Percentiles rank a stretch among this genome's conserved stretches.
Conservation (phyloP, 139 green algal species). For the Desmodesmus armatus region DNA sequence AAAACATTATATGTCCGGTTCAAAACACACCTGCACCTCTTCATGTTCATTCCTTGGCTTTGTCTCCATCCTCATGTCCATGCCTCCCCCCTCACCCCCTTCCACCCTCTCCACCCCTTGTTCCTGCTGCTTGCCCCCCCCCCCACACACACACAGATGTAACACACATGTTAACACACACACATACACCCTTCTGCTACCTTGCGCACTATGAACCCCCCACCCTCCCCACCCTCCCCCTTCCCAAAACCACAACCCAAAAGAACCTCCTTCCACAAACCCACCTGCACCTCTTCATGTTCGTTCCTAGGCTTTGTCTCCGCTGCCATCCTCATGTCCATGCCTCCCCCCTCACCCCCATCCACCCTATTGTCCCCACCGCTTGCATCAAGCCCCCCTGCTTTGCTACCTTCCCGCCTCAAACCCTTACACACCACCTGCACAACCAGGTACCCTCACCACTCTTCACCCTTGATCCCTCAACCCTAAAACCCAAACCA, state of each 20-base stretch:
- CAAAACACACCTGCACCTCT: constrained; percentile 67
- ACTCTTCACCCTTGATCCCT: no score
- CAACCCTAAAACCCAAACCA: neutral
- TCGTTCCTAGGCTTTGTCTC: constrained; percentile 37
- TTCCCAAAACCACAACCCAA: no score
- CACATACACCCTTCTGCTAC: neutral
- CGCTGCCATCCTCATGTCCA: neutral
- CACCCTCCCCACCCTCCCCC: neutral
- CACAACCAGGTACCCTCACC: neutral
- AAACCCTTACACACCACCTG: neutral
- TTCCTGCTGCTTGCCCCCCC: constrained; percentile 20
- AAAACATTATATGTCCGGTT: neutral
- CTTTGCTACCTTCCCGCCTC: neutral
- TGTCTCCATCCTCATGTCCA: neutral
- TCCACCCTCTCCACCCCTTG: neutral
- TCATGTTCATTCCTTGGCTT: constrained; percentile 44
- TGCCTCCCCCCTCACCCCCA: neutral
- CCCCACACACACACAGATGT: constrained; percentile 34
- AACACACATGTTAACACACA: neutral
- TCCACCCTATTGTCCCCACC: no score
- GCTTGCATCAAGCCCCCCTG: neutral
- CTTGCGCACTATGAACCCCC: neutral
- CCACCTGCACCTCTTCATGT: constrained; percentile 63
- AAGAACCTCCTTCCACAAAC: no score
- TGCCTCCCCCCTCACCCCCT: neutral